phyloP scores from a whole-genome alignment of 495 filamentous ascomycete species.

The Podospora pseudopauciseta region DNA sequence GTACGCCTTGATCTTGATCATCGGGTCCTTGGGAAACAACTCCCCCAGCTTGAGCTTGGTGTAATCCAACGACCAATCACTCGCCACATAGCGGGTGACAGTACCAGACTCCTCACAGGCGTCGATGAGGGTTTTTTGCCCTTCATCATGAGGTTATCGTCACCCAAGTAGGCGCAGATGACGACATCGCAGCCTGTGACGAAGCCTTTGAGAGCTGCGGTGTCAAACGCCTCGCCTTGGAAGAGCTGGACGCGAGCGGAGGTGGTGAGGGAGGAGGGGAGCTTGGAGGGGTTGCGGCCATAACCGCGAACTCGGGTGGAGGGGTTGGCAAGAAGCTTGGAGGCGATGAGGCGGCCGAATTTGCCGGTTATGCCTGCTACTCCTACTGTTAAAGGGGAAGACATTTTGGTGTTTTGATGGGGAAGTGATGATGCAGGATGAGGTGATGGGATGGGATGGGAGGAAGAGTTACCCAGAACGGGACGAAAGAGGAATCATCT shows the following conservation, averaged over 20 bases:
- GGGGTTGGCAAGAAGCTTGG: constrained; percentile 6
- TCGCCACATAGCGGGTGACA: constrained; percentile 43
- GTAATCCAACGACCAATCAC: constrained; percentile 45
- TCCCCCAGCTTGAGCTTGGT: constrained; percentile 38
- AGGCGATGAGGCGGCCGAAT: constrained; percentile 10
- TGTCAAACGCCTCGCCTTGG: constrained; percentile 8
- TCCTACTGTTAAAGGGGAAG: constrained; percentile 5
- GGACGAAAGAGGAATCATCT: neutral
- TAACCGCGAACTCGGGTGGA: constrained; percentile 1
- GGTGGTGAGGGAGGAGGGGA: constrained; percentile 2
- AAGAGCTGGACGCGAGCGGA: neutral
- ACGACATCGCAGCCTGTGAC: constrained; percentile 25
- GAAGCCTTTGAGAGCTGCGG: neutral
- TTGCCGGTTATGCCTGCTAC: constrained; percentile 14
- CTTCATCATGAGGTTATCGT: constrained; percentile 43
- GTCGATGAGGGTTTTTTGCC: constrained; percentile 45
- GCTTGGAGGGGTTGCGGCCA: constrained; percentile 7
- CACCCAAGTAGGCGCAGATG: constrained; percentile 45
- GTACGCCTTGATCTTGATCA: constrained; percentile 43
- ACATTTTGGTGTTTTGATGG: neutral
- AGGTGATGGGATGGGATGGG: neutral
- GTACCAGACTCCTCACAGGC: constrained; percentile 35
- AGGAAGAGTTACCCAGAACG: neutral
- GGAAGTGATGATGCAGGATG: neutral
- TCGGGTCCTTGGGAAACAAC: constrained; percentile 42